Conservation (phyloP, 1,284 basidiomycete species). For the Taiwanofungus camphoratus region DNA sequence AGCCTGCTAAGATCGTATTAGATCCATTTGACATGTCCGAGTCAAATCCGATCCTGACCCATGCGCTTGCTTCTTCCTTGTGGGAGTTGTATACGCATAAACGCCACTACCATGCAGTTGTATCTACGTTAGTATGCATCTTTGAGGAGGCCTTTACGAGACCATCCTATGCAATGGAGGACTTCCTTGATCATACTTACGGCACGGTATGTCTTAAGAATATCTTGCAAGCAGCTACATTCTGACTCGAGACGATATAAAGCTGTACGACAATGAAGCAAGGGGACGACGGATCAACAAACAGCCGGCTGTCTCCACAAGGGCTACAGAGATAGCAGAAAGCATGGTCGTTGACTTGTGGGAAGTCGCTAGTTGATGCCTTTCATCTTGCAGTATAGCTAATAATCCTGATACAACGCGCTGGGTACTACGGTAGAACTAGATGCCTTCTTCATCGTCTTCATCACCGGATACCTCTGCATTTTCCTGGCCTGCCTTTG, state of each 20-base stretch:
- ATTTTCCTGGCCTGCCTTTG: constrained; percentile 86
- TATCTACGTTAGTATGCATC: constrained; percentile 81
- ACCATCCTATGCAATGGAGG: constrained; percentile 86
- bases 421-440: neutral
- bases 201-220: constrained; percentile 61
- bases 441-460: constrained; percentile 63
- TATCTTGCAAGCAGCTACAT: no score
- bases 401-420: no score
- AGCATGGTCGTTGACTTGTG: no score
- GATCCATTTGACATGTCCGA: constrained; percentile 76
- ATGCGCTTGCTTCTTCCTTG: constrained; percentile 81
- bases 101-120: constrained; percentile 80
- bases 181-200: constrained; percentile 97
- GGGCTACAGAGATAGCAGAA: no score
- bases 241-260: no score
- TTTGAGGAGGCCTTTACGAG: constrained; percentile 93
- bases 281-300: no score
- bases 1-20: constrained; percentile 19
- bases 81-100: constrained; percentile 89
- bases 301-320: no score
- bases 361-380: no score
- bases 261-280: neutral
- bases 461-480: constrained; percentile 93
- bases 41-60: constrained; percentile 69
- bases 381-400: no score